Evolutionary conservation across 768 basidiomycete species (phyloP).

Genomic region (Mycena filopes): DNA sequence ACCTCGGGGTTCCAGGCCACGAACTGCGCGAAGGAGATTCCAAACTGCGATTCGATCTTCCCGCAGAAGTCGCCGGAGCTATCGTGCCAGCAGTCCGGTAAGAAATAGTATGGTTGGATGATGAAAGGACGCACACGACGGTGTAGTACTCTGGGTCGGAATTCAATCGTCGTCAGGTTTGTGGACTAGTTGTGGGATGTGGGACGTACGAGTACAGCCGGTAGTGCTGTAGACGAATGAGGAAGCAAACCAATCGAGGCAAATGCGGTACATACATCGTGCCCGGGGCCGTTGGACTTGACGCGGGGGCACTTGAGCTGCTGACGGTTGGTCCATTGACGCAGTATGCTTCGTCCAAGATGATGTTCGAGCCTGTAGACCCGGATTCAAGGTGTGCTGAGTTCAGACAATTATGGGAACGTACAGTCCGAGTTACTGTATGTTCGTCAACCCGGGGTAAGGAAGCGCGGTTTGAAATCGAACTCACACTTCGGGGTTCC

Average conservation of each 20-base stretch:
- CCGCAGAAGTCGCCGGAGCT: background rate
- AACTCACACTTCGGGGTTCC: background rate
- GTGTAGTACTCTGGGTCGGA: conserved; percentile 1
- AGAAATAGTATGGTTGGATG: background rate
- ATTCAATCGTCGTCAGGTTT: too few species aligned
- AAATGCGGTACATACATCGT: background rate
- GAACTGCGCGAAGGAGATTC: background rate
- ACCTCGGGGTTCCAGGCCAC: background rate
- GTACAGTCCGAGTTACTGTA: background rate
- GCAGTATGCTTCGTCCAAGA: background rate
- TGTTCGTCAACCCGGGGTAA: too few species aligned
- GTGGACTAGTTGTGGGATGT: too few species aligned
- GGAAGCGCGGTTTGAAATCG: too few species aligned
- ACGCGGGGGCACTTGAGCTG: background rate
- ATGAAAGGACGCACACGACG: background rate
- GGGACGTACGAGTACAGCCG: background rate
- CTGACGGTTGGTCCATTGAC: background rate
- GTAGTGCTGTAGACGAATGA: background rate
- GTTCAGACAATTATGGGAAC: too few species aligned
- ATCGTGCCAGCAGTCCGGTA: background rate
- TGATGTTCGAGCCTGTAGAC: background rate
- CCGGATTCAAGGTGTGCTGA: too few species aligned
- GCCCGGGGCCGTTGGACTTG: background rate
- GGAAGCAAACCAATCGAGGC: background rate
- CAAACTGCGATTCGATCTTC: background rate